Evolutionary conservation across 2,329 filamentous ascomycete species (phyloP), one percentile per base, ranked within the genome.

Genomic region (Microdochium paspali): DNA sequence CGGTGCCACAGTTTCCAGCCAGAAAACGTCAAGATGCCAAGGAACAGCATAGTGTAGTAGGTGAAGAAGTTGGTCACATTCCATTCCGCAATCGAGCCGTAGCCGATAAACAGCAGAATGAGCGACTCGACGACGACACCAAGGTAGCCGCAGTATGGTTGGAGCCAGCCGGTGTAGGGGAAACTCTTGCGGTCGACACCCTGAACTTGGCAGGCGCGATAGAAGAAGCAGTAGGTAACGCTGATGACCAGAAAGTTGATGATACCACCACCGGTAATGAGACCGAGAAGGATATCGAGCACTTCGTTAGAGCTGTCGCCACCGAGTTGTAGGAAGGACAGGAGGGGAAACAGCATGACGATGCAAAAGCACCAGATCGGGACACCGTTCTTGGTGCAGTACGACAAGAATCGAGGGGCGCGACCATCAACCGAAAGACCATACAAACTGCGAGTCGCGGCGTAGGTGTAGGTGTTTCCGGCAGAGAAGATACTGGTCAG

Each of bases 1-100:
- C 67, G 69, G 66, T 81, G 79, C 59, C 80, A 20, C 1, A 85
- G 7, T 65, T 87, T 87, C 79, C 80, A 87, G 55, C 69, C 69
- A 20, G 73, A 81, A 65, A 76, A 76, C 18, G 68, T 63, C 60
- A 76, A 68, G 57, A 77, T 74, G 30, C 57, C 66, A 3, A 70
- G 62, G 18, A 70, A 65, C 23, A 63, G 60, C 72, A 70, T 74
- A 10, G 69, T 70, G 57, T 79, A 83, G 58, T 78, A 77, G 10
- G 64, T 55, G 50, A 66, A 65, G 54, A 66, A 66, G 39, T 53
- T 55, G 4, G 53, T 54, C 2, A 64, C 57, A 30, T 57, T 54
- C 66, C 66, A 74, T 21, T 47, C 49, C 20, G 66, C 55, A 56
- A 72, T 75, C 1, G 70, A 63, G 4, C 66, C 66, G 60, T 83